Percentiles rank a stretch among this genome's conserved stretches.
These are phyloP conservation scores for Butyriboletus loyo DNA, from an alignment of 768 basidiomycete genomes.

Conservation along the genomic window DNA sequence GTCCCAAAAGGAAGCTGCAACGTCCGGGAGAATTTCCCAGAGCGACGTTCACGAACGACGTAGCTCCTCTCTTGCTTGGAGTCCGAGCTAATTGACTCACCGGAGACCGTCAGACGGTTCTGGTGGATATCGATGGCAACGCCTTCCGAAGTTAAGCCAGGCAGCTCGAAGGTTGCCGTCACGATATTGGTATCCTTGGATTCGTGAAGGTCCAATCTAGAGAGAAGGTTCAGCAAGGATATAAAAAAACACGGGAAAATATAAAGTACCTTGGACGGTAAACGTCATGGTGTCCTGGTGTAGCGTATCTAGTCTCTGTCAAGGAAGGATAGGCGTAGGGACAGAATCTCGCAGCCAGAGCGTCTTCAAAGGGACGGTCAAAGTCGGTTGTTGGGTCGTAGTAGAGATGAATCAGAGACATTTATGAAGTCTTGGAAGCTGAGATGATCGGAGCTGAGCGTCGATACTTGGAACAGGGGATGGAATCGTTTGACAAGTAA, in stretches of 20 bases:
- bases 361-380: slow-evolving; percentile 9
- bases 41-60: slow-evolving; percentile 42
- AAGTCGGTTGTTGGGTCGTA: slow-evolving; percentile 1
- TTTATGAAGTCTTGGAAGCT: not conserved
- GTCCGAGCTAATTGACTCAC: slow-evolving; percentile 34
- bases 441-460: not conserved
- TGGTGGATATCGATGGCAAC: slow-evolving; percentile 47
- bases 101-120: slow-evolving; percentile 46
- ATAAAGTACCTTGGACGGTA: too few species aligned
- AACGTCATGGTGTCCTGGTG: not conserved
- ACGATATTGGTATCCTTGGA: slow-evolving; percentile 39
- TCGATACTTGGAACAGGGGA: not conserved
- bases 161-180: slow-evolving; percentile 54
- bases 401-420: not conserved
- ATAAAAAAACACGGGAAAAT: too few species aligned
- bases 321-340: not conserved
- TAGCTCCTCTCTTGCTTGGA: slow-evolving; percentile 38
- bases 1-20: too few species aligned
- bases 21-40: slow-evolving; percentile 45
- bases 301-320: not conserved
- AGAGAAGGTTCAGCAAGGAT: not conserved
- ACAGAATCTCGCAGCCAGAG: slow-evolving; percentile 23
- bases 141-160: slow-evolving; percentile 49
- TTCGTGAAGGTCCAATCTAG: slow-evolving; percentile 48
- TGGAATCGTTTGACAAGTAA: not conserved